These are phyloP conservation scores for Calycina marina DNA, from an alignment of 2,329 filamentous ascomycete genomes.

Conservation along the genomic window DNA sequence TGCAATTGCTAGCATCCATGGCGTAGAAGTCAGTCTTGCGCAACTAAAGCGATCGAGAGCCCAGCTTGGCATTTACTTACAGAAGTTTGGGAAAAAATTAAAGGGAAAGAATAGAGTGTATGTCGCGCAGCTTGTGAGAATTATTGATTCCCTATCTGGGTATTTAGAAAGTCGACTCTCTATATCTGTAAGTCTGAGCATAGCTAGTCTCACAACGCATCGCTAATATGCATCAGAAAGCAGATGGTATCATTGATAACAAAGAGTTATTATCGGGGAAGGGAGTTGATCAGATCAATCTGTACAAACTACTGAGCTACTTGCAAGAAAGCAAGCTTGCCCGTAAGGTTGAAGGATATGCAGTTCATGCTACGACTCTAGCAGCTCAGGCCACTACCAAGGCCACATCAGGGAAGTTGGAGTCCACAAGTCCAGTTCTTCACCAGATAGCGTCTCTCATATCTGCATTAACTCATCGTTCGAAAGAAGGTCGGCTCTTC, in stretches of 20 bases:
- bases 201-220: not conserved
- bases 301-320: conserved; percentile 77
- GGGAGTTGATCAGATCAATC: conserved; percentile 87
- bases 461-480: conserved; percentile 72
- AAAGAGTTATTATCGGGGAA: conserved; percentile 66
- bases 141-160: conserved; percentile 63
- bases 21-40: conserved; percentile 55
- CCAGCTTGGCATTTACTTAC: conserved; percentile 70
- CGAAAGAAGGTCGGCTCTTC: conserved; percentile 53
- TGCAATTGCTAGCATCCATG: conserved; percentile 76
- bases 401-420: conserved; percentile 3
- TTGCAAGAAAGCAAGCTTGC: conserved; percentile 85
- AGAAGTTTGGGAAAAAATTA: conserved; percentile 74
- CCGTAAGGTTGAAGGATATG: conserved; percentile 87
- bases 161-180: conserved; percentile 46
- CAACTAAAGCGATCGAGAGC: conserved; percentile 60
- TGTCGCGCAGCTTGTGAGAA: conserved; percentile 70
- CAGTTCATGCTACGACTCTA: conserved; percentile 32
- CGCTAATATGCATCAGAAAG: conserved; percentile 19
- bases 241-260: conserved; percentile 55
- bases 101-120: conserved; percentile 88
- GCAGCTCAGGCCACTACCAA: conserved; percentile 10
- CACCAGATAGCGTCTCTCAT: conserved; percentile 55
- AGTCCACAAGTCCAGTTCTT: conserved; percentile 19
- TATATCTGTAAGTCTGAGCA: conserved; percentile 28